These are phyloP conservation scores for Fusarium foetens DNA, from an alignment of 2,329 filamentous ascomycete genomes.

Conservation along the genomic window DNA sequence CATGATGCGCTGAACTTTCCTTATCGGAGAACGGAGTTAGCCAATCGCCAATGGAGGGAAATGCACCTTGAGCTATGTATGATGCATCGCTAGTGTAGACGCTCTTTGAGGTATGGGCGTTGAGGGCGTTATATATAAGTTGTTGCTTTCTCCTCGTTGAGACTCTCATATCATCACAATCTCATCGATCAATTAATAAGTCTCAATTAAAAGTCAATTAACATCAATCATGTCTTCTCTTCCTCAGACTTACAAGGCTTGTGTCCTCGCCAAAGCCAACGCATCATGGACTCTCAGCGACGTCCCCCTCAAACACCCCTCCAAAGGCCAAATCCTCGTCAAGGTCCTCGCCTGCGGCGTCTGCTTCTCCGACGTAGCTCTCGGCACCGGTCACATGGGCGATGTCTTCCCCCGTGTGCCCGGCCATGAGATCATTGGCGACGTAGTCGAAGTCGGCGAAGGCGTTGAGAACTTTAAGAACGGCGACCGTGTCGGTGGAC, in stretches of 20 bases:
- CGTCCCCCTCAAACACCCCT: slow-evolving; percentile 65
- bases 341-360: slow-evolving; percentile 79
- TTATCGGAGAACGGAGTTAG: slow-evolving; percentile 3
- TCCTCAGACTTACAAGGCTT: slow-evolving; percentile 75
- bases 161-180: neutral
- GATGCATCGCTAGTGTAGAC: neutral
- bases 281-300: slow-evolving; percentile 68
- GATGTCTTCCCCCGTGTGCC: slow-evolving; percentile 69
- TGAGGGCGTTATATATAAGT: slow-evolving; percentile 5
- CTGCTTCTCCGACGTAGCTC: slow-evolving; percentile 70
- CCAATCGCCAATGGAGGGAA: neutral
- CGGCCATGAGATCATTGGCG: slow-evolving; percentile 78
- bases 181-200: neutral
- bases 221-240: slow-evolving; percentile 51
- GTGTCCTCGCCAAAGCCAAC: slow-evolving; percentile 65
- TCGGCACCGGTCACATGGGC: slow-evolving; percentile 62
- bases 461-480: slow-evolving; percentile 67
- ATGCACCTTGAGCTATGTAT: neutral
- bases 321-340: slow-evolving; percentile 70
- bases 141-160: too few species aligned
- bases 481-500: slow-evolving; percentile 72
- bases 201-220: neutral
- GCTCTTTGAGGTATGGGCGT: neutral
- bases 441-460: slow-evolving; percentile 69
- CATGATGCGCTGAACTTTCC: neutral